Evolutionary conservation across 1,284 basidiomycete species (phyloP), one percentile per base, ranked within the genome.

Genomic region (Irpex sp.): DNA sequence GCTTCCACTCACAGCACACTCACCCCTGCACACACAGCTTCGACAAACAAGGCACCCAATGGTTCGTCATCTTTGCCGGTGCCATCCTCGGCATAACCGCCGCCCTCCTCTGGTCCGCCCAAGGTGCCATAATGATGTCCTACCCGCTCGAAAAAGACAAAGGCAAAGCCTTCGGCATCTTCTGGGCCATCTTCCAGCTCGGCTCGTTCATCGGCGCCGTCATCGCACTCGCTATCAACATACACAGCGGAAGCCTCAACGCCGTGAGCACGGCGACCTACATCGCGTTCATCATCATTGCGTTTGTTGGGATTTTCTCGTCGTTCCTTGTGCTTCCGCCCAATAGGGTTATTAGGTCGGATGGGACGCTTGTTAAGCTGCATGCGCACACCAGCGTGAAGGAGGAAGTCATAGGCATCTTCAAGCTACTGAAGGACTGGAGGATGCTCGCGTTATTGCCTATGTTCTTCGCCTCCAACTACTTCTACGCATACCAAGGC

Each of bases 61-160:
- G 74, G 73, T 83, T 83, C 69, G 72, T 82, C 57, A 83, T 86
- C 61, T 78, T 81, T 39, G 78, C 83, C 1, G 84, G 85, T 11
- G 83, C 81, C 3, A 71, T 86, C 54, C 80, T 86, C 39, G 85
- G 85, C 36, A 65, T 84, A n/a, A 81, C 83, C 58, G 85, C 86
- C 13, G 83, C 81, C n/a, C 74, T 86, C 17, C 74, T 87, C 11
- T 85, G 83, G 83, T 79, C 83, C 6, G 81, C 82, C 0, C 85
- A 86, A 67, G 84, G 84, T 7, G 74, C 79, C 1, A 77, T 85
- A 61, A 86, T 85, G 79, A 78, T 86, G 79, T 83, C 63, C 85
- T 89, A 74, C 59, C 73, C 73, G 61, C 76, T 83, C 63, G 79
- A 87, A 63, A 81, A 86, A 64, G 77, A 90, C 68, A 84, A 87